Percentiles rank a stretch among this genome's conserved stretches.
These are phyloP conservation scores for Cucumis cinereus DNA, from an alignment of 306 rosid genomes.

Conservation along the genomic window DNA sequence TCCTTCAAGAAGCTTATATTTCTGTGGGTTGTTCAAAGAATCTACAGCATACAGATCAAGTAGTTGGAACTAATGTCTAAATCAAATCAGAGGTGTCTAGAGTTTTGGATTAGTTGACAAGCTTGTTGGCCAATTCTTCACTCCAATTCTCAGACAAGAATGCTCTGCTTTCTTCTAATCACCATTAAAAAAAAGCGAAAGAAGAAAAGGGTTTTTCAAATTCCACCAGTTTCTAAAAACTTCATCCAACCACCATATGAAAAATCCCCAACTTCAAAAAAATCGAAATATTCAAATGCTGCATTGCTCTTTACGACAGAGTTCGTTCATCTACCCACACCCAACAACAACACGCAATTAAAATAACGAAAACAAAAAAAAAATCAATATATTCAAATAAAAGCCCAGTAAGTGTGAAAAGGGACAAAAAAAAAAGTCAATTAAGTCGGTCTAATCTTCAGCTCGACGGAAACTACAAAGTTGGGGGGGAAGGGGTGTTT, in stretches of 20 bases:
- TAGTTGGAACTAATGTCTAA: neutral
- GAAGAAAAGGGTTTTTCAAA: neutral
- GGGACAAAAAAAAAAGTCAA: constrained; percentile 2
- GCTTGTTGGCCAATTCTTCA: constrained; percentile 7
- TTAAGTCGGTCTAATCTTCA: constrained; percentile 17
- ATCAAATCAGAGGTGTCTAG: constrained; percentile 22
- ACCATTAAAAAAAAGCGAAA: constrained; percentile 11
- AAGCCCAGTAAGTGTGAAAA: neutral
- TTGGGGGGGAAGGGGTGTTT: neutral
- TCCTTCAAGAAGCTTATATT: neutral
- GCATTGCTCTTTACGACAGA: constrained; percentile 55
- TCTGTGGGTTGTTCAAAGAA: neutral
- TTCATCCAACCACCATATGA: constrained; percentile 1
- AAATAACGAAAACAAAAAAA: neutral
- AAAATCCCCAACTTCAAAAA: neutral
- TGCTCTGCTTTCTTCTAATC: constrained; percentile 2
- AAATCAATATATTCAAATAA: neutral
- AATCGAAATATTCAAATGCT: neutral
- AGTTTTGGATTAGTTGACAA: constrained; percentile 22
- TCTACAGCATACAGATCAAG: neutral
- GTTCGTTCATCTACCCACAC: constrained; percentile 66
- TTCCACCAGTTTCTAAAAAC: neutral
- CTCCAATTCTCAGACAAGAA: constrained; percentile 17
- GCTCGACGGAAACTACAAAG: constrained; percentile 30
- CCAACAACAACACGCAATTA: constrained; percentile 4